Evolutionary conservation across 495 filamentous ascomycete genomes (phyloP).

Genomic region (Diplogelasinospora grovesii): DNA sequence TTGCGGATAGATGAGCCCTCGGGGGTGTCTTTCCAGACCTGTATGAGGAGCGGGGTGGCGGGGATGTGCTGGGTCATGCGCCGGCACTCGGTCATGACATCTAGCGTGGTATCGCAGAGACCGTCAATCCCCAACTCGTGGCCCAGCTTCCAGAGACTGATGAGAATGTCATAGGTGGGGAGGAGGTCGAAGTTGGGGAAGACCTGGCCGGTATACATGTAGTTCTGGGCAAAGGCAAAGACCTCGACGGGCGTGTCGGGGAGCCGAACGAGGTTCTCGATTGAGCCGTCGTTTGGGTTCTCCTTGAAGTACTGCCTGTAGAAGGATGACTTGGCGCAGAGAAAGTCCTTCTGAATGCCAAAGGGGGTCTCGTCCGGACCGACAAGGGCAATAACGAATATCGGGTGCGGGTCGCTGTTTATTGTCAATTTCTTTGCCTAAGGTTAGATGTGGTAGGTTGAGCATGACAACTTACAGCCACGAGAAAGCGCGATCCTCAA

Average conservation of each 20-base stretch:
- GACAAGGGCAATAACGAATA: conserved; percentile 46
- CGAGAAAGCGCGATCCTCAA: conserved; percentile 17
- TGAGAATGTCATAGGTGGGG: conserved; percentile 43
- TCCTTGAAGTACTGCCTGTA: conserved; percentile 38
- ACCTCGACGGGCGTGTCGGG: conserved; percentile 37
- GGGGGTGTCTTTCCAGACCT: conserved; percentile 49
- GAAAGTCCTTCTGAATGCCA: conserved; percentile 49
- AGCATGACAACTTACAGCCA: conserved; percentile 27
- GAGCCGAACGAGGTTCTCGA: conserved; percentile 43
- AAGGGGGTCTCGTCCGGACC: conserved; percentile 44
- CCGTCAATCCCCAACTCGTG: conserved; percentile 44
- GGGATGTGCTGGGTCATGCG: conserved; percentile 42
- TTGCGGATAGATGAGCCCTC: conserved; percentile 48
- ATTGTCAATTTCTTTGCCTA: conserved; percentile 3
- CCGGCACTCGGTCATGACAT: conserved; percentile 46
- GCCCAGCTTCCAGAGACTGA: conserved; percentile 47
- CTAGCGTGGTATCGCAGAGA: conserved; percentile 43
- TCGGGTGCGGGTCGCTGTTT: conserved; percentile 42
- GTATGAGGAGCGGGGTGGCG: conserved; percentile 44
- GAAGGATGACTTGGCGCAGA: conserved; percentile 42
- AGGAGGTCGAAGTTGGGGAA: conserved; percentile 30
- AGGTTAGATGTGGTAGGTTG: not conserved
- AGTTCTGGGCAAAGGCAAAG: conserved; percentile 47
- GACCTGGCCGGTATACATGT: conserved; percentile 43
- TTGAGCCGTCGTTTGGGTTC: conserved; percentile 16